Conservation (phyloP, 495 filamentous ascomycete species). For the Aspergillus asperescens region DNA sequence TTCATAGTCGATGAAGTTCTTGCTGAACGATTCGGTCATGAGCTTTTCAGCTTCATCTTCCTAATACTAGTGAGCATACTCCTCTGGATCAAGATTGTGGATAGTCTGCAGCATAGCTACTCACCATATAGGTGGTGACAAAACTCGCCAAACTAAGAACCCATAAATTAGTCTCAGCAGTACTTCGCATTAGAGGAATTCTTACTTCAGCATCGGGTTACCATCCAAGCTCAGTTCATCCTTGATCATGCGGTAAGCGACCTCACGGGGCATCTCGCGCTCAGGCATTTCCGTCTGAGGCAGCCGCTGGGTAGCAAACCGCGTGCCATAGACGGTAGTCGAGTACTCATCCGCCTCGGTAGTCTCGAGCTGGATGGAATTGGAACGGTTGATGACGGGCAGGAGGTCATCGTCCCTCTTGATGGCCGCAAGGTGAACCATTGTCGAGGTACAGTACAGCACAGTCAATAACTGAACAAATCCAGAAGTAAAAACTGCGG, state of each 20-base stretch:
- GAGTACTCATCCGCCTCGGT: conserved; percentile 54
- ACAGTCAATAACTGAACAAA: not conserved
- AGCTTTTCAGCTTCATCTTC: conserved; percentile 88
- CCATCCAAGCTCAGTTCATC: conserved; percentile 70
- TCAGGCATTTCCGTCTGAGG: conserved; percentile 87
- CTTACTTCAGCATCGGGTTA: conserved; percentile 62
- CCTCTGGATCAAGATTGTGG: no score
- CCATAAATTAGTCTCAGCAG: conserved; percentile 1
- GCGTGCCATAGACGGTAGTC: conserved; percentile 77
- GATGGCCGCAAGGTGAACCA: conserved; percentile 38
- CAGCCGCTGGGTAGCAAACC: conserved; percentile 71
- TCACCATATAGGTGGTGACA: conserved; percentile 85
- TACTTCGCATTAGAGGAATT: conserved; percentile 1
- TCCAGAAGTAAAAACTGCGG: not conserved
- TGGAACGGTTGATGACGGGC: conserved; percentile 20
- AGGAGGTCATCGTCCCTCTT: conserved; percentile 29
- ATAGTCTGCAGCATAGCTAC: no score
- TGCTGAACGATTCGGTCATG: conserved; percentile 77
- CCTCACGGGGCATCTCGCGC: conserved; percentile 75
- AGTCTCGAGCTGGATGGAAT: conserved; percentile 31
- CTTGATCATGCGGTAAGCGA: conserved; percentile 94
- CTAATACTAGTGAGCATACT: conserved; percentile 39
- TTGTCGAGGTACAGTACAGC: conserved; percentile 14
- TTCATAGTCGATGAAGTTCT: conserved; percentile 90
- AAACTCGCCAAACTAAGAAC: conserved; percentile 62